phyloP scores from a whole-genome alignment of 345 rosid genomes.

The Lumnitzera racemosa region DNA sequence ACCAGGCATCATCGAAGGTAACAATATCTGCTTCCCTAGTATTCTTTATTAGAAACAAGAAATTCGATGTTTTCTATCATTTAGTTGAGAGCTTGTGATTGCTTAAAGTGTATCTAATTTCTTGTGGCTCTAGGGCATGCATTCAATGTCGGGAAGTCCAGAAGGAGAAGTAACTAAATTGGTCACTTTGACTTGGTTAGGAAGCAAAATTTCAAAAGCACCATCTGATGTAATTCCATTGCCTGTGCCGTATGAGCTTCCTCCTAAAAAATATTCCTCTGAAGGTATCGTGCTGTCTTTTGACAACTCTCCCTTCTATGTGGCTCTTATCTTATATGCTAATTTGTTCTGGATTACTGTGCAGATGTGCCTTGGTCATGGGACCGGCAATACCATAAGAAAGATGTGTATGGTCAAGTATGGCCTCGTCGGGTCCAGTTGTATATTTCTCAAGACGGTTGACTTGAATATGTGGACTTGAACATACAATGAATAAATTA shows the following conservation, averaged over 20 bases:
- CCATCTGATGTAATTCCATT: slow-evolving; percentile 42
- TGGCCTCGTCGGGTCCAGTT: slow-evolving; percentile 55
- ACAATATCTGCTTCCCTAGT: neutral
- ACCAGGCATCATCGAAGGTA: slow-evolving; percentile 30
- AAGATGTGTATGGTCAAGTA: slow-evolving; percentile 77
- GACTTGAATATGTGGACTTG: slow-evolving; percentile 1
- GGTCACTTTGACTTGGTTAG: slow-evolving; percentile 63
- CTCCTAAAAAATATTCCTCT: slow-evolving; percentile 60
- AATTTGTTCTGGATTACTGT: neutral
- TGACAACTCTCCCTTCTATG: neutral
- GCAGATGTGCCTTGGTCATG: slow-evolving; percentile 96
- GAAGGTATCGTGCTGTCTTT: slow-evolving; percentile 39
- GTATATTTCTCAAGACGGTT: slow-evolving; percentile 22
- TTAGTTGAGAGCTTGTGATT: neutral
- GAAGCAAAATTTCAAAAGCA: slow-evolving; percentile 21
- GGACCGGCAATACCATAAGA: slow-evolving; percentile 67
- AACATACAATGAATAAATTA: no score
- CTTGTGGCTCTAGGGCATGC: slow-evolving; percentile 15
- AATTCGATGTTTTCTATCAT: neutral
- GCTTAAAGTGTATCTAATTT: neutral
- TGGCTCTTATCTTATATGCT: no score
- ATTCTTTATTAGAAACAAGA: neutral
- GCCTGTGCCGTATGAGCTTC: slow-evolving; percentile 79
- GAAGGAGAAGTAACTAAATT: slow-evolving; percentile 29
- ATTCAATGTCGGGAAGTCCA: slow-evolving; percentile 11